Conservation (phyloP, 2,329 filamentous ascomycete species). For the Cyphellophora attinorum region DNA sequence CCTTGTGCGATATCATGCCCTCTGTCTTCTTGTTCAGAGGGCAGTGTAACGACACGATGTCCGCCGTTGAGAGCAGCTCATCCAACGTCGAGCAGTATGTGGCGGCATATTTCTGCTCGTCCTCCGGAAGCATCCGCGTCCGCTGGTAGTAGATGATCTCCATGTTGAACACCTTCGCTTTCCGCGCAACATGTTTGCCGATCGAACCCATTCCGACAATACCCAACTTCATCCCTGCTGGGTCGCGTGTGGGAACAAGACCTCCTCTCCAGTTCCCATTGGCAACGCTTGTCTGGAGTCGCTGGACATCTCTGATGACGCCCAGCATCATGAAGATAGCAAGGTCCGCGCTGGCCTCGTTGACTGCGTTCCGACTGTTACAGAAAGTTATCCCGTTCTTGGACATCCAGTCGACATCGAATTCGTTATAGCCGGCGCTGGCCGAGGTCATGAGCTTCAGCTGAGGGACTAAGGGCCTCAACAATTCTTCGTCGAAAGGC, state of each 20-base stretch:
- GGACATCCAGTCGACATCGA: conserved; percentile 61
- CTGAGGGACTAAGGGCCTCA: conserved; percentile 1
- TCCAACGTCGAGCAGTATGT: conserved; percentile 17
- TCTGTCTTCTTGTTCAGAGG: conserved; percentile 6
- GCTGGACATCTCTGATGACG: conserved; percentile 35
- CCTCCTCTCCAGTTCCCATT: conserved; percentile 30
- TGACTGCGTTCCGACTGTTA: conserved; percentile 44
- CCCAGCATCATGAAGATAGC: conserved; percentile 40
- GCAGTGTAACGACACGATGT: conserved; percentile 25
- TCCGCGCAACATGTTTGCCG: conserved; percentile 34
- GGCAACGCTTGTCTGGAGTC: conserved; percentile 28
- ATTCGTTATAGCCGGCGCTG: conserved; percentile 44
- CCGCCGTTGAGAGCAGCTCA: conserved; percentile 22
- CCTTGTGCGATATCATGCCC: conserved; percentile 22
- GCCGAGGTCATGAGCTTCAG: conserved; percentile 4
- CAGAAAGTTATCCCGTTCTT: conserved; percentile 41
- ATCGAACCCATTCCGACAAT: conserved; percentile 42
- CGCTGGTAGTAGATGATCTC: conserved; percentile 67
- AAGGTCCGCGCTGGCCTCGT: conserved; percentile 44
- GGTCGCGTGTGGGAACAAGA: conserved; percentile 31
- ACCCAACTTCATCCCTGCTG: conserved; percentile 34
- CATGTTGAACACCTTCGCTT: conserved; percentile 69
- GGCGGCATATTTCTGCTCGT: conserved; percentile 27
- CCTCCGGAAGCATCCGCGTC: conserved; percentile 46
- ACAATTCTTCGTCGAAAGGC: conserved; percentile 3